phyloP scores from a whole-genome alignment of 176 grass and related monocot species.

The Oryza australiensis region DNA sequence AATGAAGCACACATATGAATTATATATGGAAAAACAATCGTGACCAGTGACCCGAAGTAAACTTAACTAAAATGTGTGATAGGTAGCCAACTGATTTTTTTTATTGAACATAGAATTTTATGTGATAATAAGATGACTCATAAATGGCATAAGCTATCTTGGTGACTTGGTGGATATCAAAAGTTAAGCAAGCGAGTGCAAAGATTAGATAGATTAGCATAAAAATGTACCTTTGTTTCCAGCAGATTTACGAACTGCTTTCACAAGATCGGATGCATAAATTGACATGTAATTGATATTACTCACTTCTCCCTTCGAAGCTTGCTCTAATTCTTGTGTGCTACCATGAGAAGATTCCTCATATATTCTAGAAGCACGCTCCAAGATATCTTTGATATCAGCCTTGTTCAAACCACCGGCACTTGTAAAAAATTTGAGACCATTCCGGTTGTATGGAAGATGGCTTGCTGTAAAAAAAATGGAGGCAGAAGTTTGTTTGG shows the following conservation, averaged over 20 bases:
- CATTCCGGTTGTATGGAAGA: constrained; percentile 96
- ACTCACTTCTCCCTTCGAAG: constrained; percentile 45
- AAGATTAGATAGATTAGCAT: constrained; percentile 19
- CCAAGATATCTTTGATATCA: constrained; percentile 91
- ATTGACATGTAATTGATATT: constrained; percentile 93
- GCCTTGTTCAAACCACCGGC: constrained; percentile 85
- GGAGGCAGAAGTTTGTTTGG: neutral
- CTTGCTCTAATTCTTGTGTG: constrained; percentile 43
- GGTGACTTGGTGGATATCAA: neutral
- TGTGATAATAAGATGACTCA: neutral
- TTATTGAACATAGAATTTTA: neutral
- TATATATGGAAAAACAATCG: neutral
- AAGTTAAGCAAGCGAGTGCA: neutral
- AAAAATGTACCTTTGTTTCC: constrained; percentile 61
- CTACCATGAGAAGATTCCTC: constrained; percentile 49
- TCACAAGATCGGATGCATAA: constrained; percentile 85
- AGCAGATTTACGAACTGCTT: constrained; percentile 82
- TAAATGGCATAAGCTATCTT: neutral
- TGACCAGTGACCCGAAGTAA: constrained; percentile 3
- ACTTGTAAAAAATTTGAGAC: constrained; percentile 96
- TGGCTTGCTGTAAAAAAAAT: constrained; percentile 76
- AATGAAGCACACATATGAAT: constrained; percentile 13
- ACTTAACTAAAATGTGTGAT: neutral
- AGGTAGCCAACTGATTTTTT: neutral
- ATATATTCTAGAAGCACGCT: constrained; percentile 62